Base-by-base conservation (phyloP, 192 early-diverging fungal species). In the Linderina pennispora region DNA sequence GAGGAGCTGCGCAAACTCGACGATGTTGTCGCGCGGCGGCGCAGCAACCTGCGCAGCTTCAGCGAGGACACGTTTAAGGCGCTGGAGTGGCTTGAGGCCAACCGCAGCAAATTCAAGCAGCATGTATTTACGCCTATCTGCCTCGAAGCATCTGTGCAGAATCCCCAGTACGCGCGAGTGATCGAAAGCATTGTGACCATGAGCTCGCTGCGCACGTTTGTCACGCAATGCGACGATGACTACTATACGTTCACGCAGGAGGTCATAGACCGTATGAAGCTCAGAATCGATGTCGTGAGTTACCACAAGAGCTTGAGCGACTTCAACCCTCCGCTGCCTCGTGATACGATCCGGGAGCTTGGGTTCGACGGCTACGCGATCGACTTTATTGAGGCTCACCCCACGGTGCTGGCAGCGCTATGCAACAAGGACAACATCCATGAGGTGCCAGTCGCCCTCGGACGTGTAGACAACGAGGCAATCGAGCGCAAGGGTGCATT, bases 331-430 rank as follows among this genome's bases (percentile, higher is more conserved):
- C 78, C 73, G 7, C 37, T 65, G 3, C 23, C 65, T 6, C 28
- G 43, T 11, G 48, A 55, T 21, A 31, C 43, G 23, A 49, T 95
- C 6, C 37, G 43, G 8, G 20, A 39, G 2, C 58, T 80, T 23
- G 89, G 89, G 2, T 86, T 98, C 46, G 86, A 88, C 25, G 76
- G 84, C 22, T 89, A 81, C 45, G 45, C 84, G 11, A 61, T 86
- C 23, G 85, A 94, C 59, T 74, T 82, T 28, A 32, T 98, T 3
- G 84, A 89, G 11, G 90, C 81, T 0, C 86, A 86, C 6, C 62
- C 66, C 0, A 55, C 77, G 3, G 62, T 94, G 3, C 43, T 88
- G 23, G 71, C 69, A 0, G 77, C 80, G 9, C 46, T 94, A 17
- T 90, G 90, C 46, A 46, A 75, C 23, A 58, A 75, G 40, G 65